phyloP scores from a whole-genome alignment of 1,284 basidiomycete species.

The Ceraceosorus guamensis region DNA sequence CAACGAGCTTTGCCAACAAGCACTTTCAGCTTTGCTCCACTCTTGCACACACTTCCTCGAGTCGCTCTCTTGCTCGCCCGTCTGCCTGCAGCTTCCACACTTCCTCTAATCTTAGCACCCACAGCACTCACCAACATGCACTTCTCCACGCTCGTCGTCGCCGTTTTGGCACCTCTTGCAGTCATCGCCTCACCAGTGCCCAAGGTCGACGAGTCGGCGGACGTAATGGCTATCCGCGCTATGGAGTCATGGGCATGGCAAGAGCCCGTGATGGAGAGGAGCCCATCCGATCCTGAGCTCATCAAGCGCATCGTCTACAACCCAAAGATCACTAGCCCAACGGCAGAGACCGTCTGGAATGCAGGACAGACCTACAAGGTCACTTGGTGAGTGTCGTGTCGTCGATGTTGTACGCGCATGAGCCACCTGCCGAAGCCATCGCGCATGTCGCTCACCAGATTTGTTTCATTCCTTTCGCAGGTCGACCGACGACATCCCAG shows the following conservation, averaged over 20 bases:
- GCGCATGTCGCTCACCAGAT: background rate
- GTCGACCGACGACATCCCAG: conserved; percentile 8
- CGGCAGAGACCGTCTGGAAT: conserved; percentile 11
- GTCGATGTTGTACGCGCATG: too few relatives aligned
- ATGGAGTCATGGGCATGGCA: background rate
- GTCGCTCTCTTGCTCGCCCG: background rate
- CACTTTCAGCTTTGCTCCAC: too few relatives aligned
- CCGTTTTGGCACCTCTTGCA: background rate
- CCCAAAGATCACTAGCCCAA: conserved; percentile 20
- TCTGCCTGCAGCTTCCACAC: background rate
- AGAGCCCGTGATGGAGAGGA: background rate
- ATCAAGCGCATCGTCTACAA: conserved; percentile 19
- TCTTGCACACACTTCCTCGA: background rate
- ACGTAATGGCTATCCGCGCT: background rate
- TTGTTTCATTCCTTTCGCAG: background rate
- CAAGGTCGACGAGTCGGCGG: background rate
- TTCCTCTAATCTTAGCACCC: background rate
- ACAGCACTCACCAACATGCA: background rate
- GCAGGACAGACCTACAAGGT: conserved; percentile 15
- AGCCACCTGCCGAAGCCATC: too few relatives aligned
- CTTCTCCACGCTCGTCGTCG: background rate
- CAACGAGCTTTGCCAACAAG: too few relatives aligned
- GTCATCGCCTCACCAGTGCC: background rate
- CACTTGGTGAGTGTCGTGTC: conserved; percentile 20
- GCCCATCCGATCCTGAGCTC: conserved; percentile 4